Conservation (phyloP, 1,139 yeast species). For the Taphrina populina region DNA sequence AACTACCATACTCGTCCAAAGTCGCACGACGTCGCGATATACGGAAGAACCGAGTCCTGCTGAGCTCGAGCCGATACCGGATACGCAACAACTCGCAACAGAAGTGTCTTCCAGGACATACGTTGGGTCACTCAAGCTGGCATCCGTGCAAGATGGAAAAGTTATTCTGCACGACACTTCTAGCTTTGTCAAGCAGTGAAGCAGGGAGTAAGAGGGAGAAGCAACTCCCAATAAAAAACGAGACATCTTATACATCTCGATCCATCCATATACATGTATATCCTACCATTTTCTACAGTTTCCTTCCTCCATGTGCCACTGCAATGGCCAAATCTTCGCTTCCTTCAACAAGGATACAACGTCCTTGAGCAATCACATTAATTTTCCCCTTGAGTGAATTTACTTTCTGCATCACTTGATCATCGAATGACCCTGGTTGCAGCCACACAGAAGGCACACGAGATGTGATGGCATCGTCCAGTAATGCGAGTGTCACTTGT, state of each 20-base stretch:
- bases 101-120: not conserved
- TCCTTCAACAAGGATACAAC: slow-evolving; percentile 71
- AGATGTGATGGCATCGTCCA: slow-evolving; percentile 49
- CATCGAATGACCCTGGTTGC: slow-evolving; percentile 70
- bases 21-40: slow-evolving; percentile 5
- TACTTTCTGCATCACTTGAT: slow-evolving; percentile 53
- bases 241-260: too few relatives aligned
- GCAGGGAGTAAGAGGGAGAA: not conserved
- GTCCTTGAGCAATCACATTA: slow-evolving; percentile 57
- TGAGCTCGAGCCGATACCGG: slow-evolving; percentile 28
- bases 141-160: slow-evolving; percentile 39
- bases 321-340: slow-evolving; percentile 51
- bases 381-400: slow-evolving; percentile 42
- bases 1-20: slow-evolving; percentile 39
- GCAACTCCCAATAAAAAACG: too few relatives aligned
- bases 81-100: slow-evolving; percentile 7
- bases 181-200: slow-evolving; percentile 12
- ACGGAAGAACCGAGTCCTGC: slow-evolving; percentile 31
- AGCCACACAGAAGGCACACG: slow-evolving; percentile 67
- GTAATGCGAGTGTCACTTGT: slow-evolving; percentile 52
- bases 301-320: slow-evolving; percentile 25
- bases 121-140: slow-evolving; percentile 39
- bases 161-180: slow-evolving; percentile 37
- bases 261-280: slow-evolving; percentile 1
- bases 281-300: not conserved